Percentiles rank a stretch among this genome's conserved stretches.
Evolutionary conservation across 306 rosid genomes (phyloP).

Genomic region (Coriaria nepalensis): DNA sequence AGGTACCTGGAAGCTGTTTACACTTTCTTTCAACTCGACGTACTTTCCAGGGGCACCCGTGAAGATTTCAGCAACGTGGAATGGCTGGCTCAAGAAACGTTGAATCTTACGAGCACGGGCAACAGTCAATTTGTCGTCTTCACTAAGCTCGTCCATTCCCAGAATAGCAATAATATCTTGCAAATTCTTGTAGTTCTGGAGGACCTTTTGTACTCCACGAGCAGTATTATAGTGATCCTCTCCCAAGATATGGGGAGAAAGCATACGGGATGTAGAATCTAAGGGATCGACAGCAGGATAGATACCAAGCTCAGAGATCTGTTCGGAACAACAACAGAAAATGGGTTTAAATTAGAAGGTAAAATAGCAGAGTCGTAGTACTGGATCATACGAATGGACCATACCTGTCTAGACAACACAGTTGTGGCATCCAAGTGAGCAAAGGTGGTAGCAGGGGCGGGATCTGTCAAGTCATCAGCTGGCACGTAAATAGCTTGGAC

Average conservation of each 20-base stretch:
- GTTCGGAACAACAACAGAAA: constrained; percentile 12
- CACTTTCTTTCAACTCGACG: constrained; percentile 85
- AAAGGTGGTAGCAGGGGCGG: constrained; percentile 19
- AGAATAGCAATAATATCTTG: constrained; percentile 98
- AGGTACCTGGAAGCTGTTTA: constrained; percentile 76
- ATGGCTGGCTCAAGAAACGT: constrained; percentile 89
- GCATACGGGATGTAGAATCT: constrained; percentile 99
- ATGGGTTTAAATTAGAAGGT: neutral
- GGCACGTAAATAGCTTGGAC: constrained; percentile 99
- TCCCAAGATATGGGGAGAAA: constrained; percentile 90
- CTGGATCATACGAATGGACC: neutral
- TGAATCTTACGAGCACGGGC: constrained; percentile 93
- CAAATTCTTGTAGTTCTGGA: constrained; percentile 95
- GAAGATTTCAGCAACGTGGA: constrained; percentile 99
- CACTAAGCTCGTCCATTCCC: constrained; percentile 99
- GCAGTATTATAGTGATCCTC: constrained; percentile 86
- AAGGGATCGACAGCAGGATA: constrained; percentile 96
- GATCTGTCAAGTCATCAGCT: constrained; percentile 29
- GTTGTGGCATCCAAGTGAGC: constrained; percentile 23
- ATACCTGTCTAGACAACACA: constrained; percentile 20
- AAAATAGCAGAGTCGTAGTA: no score
- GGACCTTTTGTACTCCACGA: constrained; percentile 93
- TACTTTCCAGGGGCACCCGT: constrained; percentile 99
- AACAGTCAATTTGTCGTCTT: constrained; percentile 93
- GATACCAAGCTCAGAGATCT: constrained; percentile 98